Conservation (phyloP, 805 yeast species). For the Zygosaccharomyces lentus region DNA sequence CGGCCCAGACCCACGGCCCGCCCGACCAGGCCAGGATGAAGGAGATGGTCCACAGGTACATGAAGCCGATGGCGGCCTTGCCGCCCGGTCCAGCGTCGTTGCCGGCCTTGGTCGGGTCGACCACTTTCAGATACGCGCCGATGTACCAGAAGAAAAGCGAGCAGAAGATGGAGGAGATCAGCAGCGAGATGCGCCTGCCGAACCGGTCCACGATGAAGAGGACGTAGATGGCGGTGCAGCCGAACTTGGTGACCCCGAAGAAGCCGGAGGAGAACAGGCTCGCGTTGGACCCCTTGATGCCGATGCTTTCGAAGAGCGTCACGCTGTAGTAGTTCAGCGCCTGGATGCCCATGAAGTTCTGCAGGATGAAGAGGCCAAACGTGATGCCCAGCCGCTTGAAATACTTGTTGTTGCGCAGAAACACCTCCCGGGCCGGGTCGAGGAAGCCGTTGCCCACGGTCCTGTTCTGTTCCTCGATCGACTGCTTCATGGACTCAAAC, state of each 20-base stretch:
- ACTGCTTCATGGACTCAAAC: constrained; percentile 32
- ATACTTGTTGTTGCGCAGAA: constrained; percentile 29
- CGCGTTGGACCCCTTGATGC: constrained; percentile 43
- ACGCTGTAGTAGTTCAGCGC: constrained; percentile 54
- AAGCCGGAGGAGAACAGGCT: constrained; percentile 50
- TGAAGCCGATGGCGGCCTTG: constrained; percentile 42
- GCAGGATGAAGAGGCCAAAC: constrained; percentile 40
- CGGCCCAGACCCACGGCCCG: constrained; percentile 45
- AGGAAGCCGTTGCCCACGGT: constrained; percentile 38
- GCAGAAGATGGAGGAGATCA: constrained; percentile 39
- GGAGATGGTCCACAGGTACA: constrained; percentile 45
- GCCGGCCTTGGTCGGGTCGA: constrained; percentile 34
- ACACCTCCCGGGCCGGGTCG: constrained; percentile 39
- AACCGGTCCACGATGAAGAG: constrained; percentile 43
- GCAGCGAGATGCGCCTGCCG: constrained; percentile 44
- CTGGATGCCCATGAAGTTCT: constrained; percentile 46
- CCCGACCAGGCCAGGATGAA: constrained; percentile 46
- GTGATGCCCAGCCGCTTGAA: constrained; percentile 39
- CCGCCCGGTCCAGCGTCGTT: constrained; percentile 35
- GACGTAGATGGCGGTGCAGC: constrained; percentile 43
- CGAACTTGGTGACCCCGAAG: constrained; percentile 47
- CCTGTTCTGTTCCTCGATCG: constrained; percentile 20
- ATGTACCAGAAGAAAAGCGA: constrained; percentile 45
- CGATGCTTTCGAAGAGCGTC: constrained; percentile 45
- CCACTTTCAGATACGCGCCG: constrained; percentile 44